Conservation (phyloP, 1,284 basidiomycete genomes). For the Malassezia furfur region DNA sequence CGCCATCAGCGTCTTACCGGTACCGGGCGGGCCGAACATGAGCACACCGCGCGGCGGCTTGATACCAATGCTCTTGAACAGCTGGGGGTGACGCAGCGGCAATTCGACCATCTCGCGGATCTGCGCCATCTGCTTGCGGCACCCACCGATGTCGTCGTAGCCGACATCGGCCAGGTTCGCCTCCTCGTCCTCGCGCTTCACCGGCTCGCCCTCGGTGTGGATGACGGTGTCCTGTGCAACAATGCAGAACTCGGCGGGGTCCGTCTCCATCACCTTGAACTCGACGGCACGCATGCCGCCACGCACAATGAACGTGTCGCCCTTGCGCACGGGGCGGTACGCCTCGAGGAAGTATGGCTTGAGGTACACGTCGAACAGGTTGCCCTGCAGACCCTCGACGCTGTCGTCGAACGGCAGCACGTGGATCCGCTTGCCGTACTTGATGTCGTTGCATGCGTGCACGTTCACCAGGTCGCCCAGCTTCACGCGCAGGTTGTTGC, state of each 20-base stretch:
- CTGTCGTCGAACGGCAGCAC: slow-evolving; percentile 97
- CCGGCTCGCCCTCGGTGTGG: slow-evolving; percentile 93
- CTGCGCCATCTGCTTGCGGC: slow-evolving; percentile 97
- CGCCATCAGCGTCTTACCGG: slow-evolving; percentile 63
- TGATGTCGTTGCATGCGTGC: slow-evolving; percentile 92
- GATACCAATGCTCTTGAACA: slow-evolving; percentile 99
- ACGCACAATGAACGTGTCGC: slow-evolving; percentile 96
- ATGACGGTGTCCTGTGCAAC: slow-evolving; percentile 95
- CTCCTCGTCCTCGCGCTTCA: slow-evolving; percentile 98
- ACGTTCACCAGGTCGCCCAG: slow-evolving; percentile 91
- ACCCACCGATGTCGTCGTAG: slow-evolving; percentile 98
- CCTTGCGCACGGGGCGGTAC: slow-evolving; percentile 86
- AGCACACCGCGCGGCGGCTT: slow-evolving; percentile 72
- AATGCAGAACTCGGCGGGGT: slow-evolving; percentile 90
- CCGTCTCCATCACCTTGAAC: slow-evolving; percentile 89
- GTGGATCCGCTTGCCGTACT: slow-evolving; percentile 97
- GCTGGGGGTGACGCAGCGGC: slow-evolving; percentile 91
- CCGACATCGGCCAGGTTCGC: slow-evolving; percentile 91
- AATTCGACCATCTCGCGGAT: slow-evolving; percentile 98
- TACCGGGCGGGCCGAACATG: slow-evolving; percentile 48
- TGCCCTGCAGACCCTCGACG: slow-evolving; percentile 88
- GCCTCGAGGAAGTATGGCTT: slow-evolving; percentile 99
- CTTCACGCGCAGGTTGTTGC: slow-evolving; percentile 95
- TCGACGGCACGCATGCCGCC: slow-evolving; percentile 69
- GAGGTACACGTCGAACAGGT: slow-evolving; percentile 96